Percentiles rank a stretch among this genome's conserved stretches.
These are phyloP conservation scores for Neoboletus brunneissimus DNA, from an alignment of 768 basidiomycete species.

Conservation along the genomic window DNA sequence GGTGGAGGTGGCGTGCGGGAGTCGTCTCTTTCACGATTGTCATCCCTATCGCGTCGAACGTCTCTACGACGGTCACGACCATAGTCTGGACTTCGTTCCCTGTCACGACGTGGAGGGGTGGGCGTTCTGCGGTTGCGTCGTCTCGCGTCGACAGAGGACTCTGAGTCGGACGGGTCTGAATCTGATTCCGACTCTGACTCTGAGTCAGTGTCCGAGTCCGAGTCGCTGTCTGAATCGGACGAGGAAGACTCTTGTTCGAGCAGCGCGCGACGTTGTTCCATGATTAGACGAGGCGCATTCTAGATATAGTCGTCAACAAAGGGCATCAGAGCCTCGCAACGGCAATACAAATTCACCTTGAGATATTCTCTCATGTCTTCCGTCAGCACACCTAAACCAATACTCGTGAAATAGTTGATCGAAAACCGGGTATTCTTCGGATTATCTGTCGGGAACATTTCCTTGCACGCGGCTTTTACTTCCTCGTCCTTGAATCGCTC, in stretches of 20 bases:
- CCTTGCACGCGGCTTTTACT: slow-evolving; percentile 63
- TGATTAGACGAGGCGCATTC: slow-evolving; percentile 90
- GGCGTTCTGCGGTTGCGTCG: slow-evolving; percentile 29
- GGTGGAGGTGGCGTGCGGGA: slow-evolving; percentile 37
- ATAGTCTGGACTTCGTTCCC: slow-evolving; percentile 24
- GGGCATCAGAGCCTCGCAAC: not conserved
- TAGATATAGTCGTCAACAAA: slow-evolving; percentile 29
- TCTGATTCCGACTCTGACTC: slow-evolving; percentile 41
- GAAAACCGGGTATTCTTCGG: slow-evolving; percentile 96
- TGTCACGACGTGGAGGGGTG: slow-evolving; percentile 32
- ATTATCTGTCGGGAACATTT: slow-evolving; percentile 95
- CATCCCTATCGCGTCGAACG: slow-evolving; percentile 12
- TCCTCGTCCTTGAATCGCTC: slow-evolving; percentile 91
- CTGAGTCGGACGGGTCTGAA: slow-evolving; percentile 39
- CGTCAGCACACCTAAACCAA: slow-evolving; percentile 86
- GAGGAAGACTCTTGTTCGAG: slow-evolving; percentile 63
- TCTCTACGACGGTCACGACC: slow-evolving; percentile 21
- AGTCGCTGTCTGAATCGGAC: slow-evolving; percentile 37
- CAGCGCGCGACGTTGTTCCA: slow-evolving; percentile 91
- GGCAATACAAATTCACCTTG: slow-evolving; percentile 54
- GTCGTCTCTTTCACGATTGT: slow-evolving; percentile 27
- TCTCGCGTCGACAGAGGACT: slow-evolving; percentile 34
- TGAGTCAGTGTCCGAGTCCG: slow-evolving; percentile 36
- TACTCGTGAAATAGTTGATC: slow-evolving; percentile 97
- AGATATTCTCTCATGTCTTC: slow-evolving; percentile 97